These are phyloP conservation scores for Scortechinia acanthostroma DNA, from an alignment of 2,329 filamentous ascomycete species.

Conservation along the genomic window DNA sequence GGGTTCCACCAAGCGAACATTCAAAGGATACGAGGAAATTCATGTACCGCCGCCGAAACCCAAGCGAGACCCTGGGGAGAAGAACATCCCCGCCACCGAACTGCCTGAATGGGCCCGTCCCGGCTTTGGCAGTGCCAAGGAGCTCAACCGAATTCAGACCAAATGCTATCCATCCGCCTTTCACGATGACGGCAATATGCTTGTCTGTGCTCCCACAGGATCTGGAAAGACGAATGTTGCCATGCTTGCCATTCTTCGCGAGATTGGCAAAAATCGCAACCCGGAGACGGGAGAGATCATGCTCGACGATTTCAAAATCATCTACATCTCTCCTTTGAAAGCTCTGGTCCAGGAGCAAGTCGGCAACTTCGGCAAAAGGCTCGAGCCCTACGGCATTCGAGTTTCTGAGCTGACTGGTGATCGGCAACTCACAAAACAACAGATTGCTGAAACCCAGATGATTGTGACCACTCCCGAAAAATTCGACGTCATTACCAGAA, in stretches of 20 bases:
- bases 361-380: slow-evolving; percentile 86
- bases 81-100: slow-evolving; percentile 75
- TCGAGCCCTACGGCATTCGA: slow-evolving; percentile 83
- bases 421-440: slow-evolving; percentile 94
- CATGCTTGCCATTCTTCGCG: slow-evolving; percentile 91
- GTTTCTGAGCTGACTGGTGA: slow-evolving; percentile 97
- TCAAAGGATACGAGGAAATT: slow-evolving; percentile 98
- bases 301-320: slow-evolving; percentile 93
- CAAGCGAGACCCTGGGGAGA: slow-evolving; percentile 72
- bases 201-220: slow-evolving; percentile 92
- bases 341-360: slow-evolving; percentile 96
- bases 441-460: slow-evolving; percentile 94
- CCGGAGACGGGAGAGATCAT: slow-evolving; percentile 86
- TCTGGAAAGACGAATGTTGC: slow-evolving; percentile 98
- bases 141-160: slow-evolving; percentile 91
- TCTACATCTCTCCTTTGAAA: slow-evolving; percentile 94
- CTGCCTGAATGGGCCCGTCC: slow-evolving; percentile 86
- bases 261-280: slow-evolving; percentile 92
- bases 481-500: slow-evolving; percentile 97
- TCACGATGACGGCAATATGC: slow-evolving; percentile 90
- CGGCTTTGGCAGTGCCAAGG: slow-evolving; percentile 79
- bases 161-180: slow-evolving; percentile 89
- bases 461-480: slow-evolving; percentile 98
- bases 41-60: slow-evolving; percentile 91
- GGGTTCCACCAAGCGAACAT: slow-evolving; percentile 87